phyloP scores from a whole-genome alignment of 1,284 basidiomycete species.

The Cutaneotrichosporon spelunceum region DNA sequence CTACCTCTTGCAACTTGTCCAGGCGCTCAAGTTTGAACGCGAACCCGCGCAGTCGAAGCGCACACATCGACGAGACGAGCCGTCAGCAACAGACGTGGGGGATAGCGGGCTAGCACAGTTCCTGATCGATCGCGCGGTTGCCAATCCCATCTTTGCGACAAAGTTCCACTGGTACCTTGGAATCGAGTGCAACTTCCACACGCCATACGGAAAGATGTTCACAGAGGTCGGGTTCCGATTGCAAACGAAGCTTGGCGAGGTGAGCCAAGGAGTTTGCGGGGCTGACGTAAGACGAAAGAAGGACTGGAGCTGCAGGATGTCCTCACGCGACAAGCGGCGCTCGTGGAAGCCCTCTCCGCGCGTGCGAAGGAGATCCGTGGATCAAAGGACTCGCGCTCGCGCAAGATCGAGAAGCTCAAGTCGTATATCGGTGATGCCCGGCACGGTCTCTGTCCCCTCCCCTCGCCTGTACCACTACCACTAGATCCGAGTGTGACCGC shows the following conservation, averaged over 20 bases:
- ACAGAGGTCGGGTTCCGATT: constrained; percentile 83
- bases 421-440: constrained; percentile 79
- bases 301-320: constrained; percentile 74
- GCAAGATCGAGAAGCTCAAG: constrained; percentile 94
- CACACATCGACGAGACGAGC: constrained; percentile 57
- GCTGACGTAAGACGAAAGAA: constrained; percentile 59
- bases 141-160: constrained; percentile 81
- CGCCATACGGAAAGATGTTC: constrained; percentile 84
- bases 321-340: constrained; percentile 77
- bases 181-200: constrained; percentile 76
- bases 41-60: constrained; percentile 31
- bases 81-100: constrained; percentile 55
- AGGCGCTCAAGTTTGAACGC: constrained; percentile 89
- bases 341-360: constrained; percentile 76
- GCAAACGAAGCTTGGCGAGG: constrained; percentile 79
- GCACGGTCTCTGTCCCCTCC: constrained; percentile 69
- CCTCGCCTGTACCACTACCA: constrained; percentile 74
- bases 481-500: constrained; percentile 80
- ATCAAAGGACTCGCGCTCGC: constrained; percentile 88
- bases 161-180: constrained; percentile 96
- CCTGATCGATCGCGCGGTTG: constrained; percentile 77
- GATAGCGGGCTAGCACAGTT: constrained; percentile 86
- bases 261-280: constrained; percentile 57
- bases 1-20: constrained; percentile 93
- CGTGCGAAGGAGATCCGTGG: constrained; percentile 80